Evolutionary conservation across 2,329 filamentous ascomycete species (phyloP), one percentile per base, ranked within the genome.

Genomic region (Gnomoniopsis smithogilvyi): DNA sequence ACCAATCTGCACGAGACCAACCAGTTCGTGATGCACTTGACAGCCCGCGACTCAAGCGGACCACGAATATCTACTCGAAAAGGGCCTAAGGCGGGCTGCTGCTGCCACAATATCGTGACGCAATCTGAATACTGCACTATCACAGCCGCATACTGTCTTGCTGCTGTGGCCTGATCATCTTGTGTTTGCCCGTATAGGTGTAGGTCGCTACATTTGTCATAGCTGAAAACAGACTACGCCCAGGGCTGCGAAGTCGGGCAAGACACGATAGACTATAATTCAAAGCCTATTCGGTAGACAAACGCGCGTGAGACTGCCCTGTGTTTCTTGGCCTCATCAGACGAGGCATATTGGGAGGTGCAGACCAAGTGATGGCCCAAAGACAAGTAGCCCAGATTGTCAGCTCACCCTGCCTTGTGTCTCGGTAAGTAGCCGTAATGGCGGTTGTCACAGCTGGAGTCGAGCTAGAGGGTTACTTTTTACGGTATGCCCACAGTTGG

Each of bases 381-480:
- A n/a, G 36, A 50, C 15, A 38, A 2, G 41, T 52, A n/a, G 41
- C 17, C 52, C 24, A 34, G 15, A 26, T 38, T n/a, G 21, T 38
- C 45, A 51, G 15, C 30, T 21, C 60, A 51, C n/a, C 17, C 12
- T 26, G 45, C 46, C 21, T 45, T 12, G 49, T 55, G 54, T 51
- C 51, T 55, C 33, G 50, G 11, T 30, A 50, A 22, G n/a, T 21
- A 54, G 51, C 59, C 51, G 56, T 50, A 53, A 46, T 45, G 41
- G 47, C 33, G 12, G 55, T 45, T 34, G 21, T 38, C 54, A 54
- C 50, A 34, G 24, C 26, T 24, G 30, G 51, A 30, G 34, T 54
- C 26, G 26, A 12, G 43, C 26, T 34, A 36, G 43, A 21, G 36
- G 26, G 30, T 47, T 19, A 47, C 43, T 36, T 12, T 4, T n/a